Conservation (phyloP, 75 land plant genomes). For the Pinus albicaulis region DNA sequence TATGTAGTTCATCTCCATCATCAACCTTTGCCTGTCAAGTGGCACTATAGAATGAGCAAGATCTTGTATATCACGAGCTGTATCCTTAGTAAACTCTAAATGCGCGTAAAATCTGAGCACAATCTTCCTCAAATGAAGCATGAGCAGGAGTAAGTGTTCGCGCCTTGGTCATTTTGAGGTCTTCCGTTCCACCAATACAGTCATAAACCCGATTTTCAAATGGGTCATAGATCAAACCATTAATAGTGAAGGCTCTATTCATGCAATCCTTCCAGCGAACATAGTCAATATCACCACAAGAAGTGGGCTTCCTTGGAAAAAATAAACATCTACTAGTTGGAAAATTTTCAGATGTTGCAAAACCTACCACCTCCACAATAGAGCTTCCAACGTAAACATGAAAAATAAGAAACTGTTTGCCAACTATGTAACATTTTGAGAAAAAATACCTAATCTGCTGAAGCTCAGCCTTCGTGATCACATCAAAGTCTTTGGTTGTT, state of each 20-base stretch:
- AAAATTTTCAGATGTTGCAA: slow-evolving; percentile 23
- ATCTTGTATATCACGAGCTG: no score
- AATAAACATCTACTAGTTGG: not conserved
- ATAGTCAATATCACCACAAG: slow-evolving; percentile 32
- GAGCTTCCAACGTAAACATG: slow-evolving; percentile 34
- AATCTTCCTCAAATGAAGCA: no score
- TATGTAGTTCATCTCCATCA: slow-evolving; percentile 82
- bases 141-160: not conserved
- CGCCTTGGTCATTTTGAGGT: slow-evolving; percentile 64
- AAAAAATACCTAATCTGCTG: slow-evolving; percentile 50
- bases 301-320: slow-evolving; percentile 12
- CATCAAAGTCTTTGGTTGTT: slow-evolving; percentile 90
- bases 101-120: slow-evolving; percentile 85
- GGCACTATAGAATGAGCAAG: slow-evolving; percentile 38
- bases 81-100: slow-evolving; percentile 76
- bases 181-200: slow-evolving; percentile 68
- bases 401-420: slow-evolving; percentile 56
- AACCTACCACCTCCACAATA: slow-evolving; percentile 48
- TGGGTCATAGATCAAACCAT: slow-evolving; percentile 91
- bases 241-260: slow-evolving; percentile 82
- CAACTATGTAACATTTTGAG: slow-evolving; percentile 31
- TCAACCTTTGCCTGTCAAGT: no score
- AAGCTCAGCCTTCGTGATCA: slow-evolving; percentile 75
- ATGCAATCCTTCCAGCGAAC: slow-evolving; percentile 69
- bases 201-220: slow-evolving; percentile 63